A percentile compares a stretch with the other conserved stretches of the same genome.
Conservation (phyloP, 164 flowering plant genomes). For the Nymphaea thermarum region DNA sequence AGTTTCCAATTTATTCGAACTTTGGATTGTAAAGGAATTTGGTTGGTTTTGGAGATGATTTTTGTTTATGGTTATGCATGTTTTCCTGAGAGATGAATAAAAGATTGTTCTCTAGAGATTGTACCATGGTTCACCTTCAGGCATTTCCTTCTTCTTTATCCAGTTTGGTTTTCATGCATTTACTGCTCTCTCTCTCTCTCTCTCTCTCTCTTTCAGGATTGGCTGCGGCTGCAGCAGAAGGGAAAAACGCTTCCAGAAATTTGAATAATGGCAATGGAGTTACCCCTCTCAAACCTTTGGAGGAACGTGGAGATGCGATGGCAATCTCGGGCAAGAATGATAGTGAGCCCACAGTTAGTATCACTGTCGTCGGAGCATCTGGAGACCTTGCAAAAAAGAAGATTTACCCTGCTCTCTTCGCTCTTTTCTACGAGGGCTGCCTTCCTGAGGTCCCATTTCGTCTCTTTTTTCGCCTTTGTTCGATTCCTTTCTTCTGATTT, state of each 20-base stretch:
- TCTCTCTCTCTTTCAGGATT: slow-evolving; percentile 17
- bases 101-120: neutral
- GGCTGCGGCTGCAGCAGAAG: slow-evolving; percentile 24
- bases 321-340: neutral
- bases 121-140: neutral
- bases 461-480: neutral
- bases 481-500: neutral
- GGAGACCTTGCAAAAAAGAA: slow-evolving; percentile 99
- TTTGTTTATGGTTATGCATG: neutral
- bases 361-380: slow-evolving; percentile 92
- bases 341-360: slow-evolving; percentile 51
- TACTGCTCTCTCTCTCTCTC: neutral
- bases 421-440: slow-evolving; percentile 73
- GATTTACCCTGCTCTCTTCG: slow-evolving; percentile 92
- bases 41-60: neutral
- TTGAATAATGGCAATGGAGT: slow-evolving; percentile 20
- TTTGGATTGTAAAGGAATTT: neutral
- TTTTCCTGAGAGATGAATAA: neutral
- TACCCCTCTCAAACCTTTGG: slow-evolving; percentile 14
- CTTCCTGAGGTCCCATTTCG: slow-evolving; percentile 49
- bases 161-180: too few species aligned
- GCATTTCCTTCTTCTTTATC: neutral
- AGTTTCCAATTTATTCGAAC: neutral
- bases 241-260: slow-evolving; percentile 23
- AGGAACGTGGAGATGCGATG: neutral